Conservation (phyloP, 1,284 basidiomycete genomes). For the Ustilago xerochloae region DNA sequence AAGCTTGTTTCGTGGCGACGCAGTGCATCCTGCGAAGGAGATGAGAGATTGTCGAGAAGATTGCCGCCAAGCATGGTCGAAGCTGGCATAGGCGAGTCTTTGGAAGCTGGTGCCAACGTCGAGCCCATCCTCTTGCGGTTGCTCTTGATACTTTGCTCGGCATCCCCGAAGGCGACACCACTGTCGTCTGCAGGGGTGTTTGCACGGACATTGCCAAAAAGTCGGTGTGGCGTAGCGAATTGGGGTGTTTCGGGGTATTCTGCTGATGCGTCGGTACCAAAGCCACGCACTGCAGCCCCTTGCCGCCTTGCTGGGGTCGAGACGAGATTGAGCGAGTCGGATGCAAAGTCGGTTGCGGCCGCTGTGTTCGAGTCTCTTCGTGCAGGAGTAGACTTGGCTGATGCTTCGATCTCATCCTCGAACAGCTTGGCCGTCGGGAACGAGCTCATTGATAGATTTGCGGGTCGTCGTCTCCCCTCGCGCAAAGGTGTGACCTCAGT, state of each 20-base stretch:
- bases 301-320: constrained; percentile 32
- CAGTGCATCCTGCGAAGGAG: constrained; percentile 34
- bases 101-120: not conserved
- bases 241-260: constrained; percentile 22
- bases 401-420: constrained; percentile 45
- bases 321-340: constrained; percentile 12
- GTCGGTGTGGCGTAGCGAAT: constrained; percentile 25
- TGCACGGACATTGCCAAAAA: constrained; percentile 28
- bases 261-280: constrained; percentile 6
- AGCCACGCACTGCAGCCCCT: constrained; percentile 3
- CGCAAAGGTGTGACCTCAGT: constrained; percentile 26
- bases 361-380: not conserved
- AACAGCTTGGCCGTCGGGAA: constrained; percentile 49
- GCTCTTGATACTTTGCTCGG: constrained; percentile 29
- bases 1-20: constrained; percentile 37
- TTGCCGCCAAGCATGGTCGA: constrained; percentile 1
- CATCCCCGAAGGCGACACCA: constrained; percentile 48
- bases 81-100: not conserved
- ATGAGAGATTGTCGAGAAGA: constrained; percentile 32
- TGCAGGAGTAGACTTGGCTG: constrained; percentile 15
- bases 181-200: constrained; percentile 45
- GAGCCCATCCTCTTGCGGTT: constrained; percentile 27
- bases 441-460: constrained; percentile 35
- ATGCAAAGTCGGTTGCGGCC: not conserved
- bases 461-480: constrained; percentile 39